Evolutionary conservation across 2,329 filamentous ascomycete genomes (phyloP).

Genomic region (Hortaea sp.): DNA sequence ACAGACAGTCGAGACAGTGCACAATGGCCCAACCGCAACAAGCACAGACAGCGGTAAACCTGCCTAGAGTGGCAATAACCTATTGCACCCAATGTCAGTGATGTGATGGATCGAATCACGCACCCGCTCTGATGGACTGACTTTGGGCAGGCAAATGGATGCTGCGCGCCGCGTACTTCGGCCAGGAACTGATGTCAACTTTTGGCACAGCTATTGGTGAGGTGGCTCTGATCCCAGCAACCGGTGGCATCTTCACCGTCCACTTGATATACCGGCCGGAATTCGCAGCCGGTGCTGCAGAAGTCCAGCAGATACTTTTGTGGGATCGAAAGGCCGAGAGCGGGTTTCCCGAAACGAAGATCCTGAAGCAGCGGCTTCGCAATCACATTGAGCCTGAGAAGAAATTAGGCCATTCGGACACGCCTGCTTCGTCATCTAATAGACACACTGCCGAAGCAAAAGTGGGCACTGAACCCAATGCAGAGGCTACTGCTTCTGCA

Average conservation of each 20-base stretch:
- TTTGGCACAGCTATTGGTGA: slow-evolving; percentile 78
- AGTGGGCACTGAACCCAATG: not conserved
- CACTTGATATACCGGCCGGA: slow-evolving; percentile 41
- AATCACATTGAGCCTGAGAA: slow-evolving; percentile 71
- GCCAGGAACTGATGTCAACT: slow-evolving; percentile 88
- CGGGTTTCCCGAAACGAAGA: slow-evolving; percentile 90
- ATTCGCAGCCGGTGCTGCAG: not conserved
- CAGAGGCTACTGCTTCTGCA: not conserved
- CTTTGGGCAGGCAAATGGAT: slow-evolving; percentile 28
- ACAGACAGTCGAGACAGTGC: too few relatives aligned
- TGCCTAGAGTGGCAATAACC: slow-evolving; percentile 74
- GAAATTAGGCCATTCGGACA: slow-evolving; percentile 63
- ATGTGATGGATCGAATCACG: too few relatives aligned
- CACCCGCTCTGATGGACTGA: too few relatives aligned
- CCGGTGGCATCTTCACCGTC: slow-evolving; percentile 74
- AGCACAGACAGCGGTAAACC: slow-evolving; percentile 5
- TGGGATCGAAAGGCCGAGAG: slow-evolving; percentile 85
- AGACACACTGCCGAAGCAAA: too few relatives aligned
- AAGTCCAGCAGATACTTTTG: slow-evolving; percentile 45
- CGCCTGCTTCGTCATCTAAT: slow-evolving; percentile 11
- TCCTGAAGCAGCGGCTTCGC: slow-evolving; percentile 73
- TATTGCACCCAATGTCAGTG: slow-evolving; percentile 56
- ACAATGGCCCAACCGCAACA: not conserved
- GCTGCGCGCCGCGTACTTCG: slow-evolving; percentile 52
- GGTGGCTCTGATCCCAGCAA: slow-evolving; percentile 74